Evolutionary conservation across 1,139 yeast genomes (phyloP).

Genomic region (Yamadazyma diddensiae): DNA sequence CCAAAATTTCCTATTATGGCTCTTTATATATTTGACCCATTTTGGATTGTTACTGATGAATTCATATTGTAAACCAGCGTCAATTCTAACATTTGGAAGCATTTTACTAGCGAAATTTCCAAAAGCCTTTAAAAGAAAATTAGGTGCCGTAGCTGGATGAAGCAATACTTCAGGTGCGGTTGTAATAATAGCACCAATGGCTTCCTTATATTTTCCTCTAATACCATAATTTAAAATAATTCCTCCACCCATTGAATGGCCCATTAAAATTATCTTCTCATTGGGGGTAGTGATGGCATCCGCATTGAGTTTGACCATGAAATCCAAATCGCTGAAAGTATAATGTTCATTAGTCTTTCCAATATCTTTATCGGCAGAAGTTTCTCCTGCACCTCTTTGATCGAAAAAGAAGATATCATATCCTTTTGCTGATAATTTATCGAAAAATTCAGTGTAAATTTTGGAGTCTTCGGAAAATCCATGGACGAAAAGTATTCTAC

Average conservation of each 20-base stretch:
- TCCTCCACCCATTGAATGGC: slow-evolving; percentile 98
- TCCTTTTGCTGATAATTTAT: slow-evolving; percentile 56
- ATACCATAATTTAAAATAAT: slow-evolving; percentile 71
- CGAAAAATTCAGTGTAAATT: slow-evolving; percentile 58
- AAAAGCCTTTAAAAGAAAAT: slow-evolving; percentile 38
- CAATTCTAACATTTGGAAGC: slow-evolving; percentile 54
- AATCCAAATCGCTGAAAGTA: slow-evolving; percentile 68
- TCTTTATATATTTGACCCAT: slow-evolving; percentile 44
- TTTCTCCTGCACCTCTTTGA: slow-evolving; percentile 86
- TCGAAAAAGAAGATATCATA: slow-evolving; percentile 77
- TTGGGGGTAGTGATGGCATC: slow-evolving; percentile 15
- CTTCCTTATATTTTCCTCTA: slow-evolving; percentile 55
- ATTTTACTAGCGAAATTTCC: slow-evolving; percentile 48
- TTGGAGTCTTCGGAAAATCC: slow-evolving; percentile 74
- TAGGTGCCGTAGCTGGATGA: slow-evolving; percentile 60
- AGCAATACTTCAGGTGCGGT: slow-evolving; percentile 67
- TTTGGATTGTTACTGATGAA: slow-evolving; percentile 53
- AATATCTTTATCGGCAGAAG: slow-evolving; percentile 55
- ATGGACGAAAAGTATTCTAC: slow-evolving; percentile 65
- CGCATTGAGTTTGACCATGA: slow-evolving; percentile 44
- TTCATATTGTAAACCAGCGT: slow-evolving; percentile 54
- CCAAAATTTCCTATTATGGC: slow-evolving; percentile 39
- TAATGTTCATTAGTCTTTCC: slow-evolving; percentile 69
- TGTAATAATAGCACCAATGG: slow-evolving; percentile 55
- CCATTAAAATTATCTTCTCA: slow-evolving; percentile 59